Percentiles rank a stretch among this genome's conserved stretches.
Conservation (phyloP, 345 rosid genomes). For the Eucalyptus regnans region DNA sequence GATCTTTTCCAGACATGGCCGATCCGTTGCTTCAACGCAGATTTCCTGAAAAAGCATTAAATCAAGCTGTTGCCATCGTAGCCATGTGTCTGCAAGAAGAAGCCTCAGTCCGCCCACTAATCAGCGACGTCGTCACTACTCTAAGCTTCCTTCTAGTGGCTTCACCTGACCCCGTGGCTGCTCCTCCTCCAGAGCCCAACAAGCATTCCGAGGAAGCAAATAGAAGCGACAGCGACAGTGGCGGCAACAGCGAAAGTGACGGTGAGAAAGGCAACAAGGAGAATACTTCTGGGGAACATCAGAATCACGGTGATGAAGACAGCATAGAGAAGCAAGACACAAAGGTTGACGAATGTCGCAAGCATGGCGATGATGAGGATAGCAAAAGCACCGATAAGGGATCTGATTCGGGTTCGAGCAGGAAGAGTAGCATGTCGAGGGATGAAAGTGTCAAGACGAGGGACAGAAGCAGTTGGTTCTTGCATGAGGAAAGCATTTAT, state of each 20-base stretch:
- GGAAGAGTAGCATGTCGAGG: neutral
- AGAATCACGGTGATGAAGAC: neutral
- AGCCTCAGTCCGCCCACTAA: conserved; percentile 4
- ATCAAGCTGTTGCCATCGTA: conserved; percentile 14
- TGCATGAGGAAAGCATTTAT: neutral
- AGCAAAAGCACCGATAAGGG: neutral
- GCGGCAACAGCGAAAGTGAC: neutral
- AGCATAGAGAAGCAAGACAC: neutral
- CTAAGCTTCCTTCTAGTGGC: conserved; percentile 2
- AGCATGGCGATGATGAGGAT: neutral
- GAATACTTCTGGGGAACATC: neutral
- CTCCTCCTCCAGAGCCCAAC: neutral
- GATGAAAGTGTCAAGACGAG: neutral
- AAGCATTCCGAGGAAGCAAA: neutral
- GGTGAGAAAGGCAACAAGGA: neutral
- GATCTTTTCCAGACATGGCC: conserved; percentile 3
- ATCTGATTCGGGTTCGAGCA: neutral
- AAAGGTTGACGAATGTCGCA: neutral
- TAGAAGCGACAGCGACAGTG: neutral
- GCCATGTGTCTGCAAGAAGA: conserved; percentile 18
- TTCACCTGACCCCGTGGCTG: neutral
- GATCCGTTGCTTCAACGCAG: conserved; percentile 5
- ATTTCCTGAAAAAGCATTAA: conserved; percentile 10
- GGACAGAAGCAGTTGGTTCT: neutral
- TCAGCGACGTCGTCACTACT: conserved; percentile 1